Conservation (phyloP, 2,329 filamentous ascomycete genomes). For the Endoconidiophora laricicola region DNA sequence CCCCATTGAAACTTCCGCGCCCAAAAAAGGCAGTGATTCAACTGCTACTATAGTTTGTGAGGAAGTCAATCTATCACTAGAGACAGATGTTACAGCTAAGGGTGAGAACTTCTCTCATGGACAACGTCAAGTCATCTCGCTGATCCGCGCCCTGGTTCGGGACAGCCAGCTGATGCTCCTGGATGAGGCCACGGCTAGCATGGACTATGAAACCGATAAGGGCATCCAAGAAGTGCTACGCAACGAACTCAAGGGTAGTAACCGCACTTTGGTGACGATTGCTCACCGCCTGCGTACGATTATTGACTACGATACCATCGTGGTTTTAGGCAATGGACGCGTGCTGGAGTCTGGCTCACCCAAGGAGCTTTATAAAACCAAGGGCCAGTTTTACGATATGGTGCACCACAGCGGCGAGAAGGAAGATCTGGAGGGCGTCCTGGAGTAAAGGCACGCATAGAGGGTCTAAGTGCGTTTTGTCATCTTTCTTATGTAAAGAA, state of each 20-base stretch:
- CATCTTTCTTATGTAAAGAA: no score
- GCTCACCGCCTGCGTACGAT: slow-evolving; percentile 34
- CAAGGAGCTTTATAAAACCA: slow-evolving; percentile 27
- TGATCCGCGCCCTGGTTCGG: slow-evolving; percentile 30
- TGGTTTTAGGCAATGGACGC: slow-evolving; percentile 30
- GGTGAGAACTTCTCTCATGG: slow-evolving; percentile 31
- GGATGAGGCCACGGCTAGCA: slow-evolving; percentile 33
- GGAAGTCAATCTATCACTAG: slow-evolving; percentile 20
- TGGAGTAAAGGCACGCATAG: slow-evolving; percentile 1
- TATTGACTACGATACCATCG: slow-evolving; percentile 33
- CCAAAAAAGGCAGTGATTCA: background rate
- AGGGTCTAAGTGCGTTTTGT: no score
- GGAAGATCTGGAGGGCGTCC: slow-evolving; percentile 16
- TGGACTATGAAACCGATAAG: slow-evolving; percentile 31
- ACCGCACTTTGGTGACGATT: slow-evolving; percentile 31
- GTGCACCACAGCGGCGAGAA: slow-evolving; percentile 37
- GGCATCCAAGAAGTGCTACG: slow-evolving; percentile 30
- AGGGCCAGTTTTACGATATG: slow-evolving; percentile 37
- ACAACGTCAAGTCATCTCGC: slow-evolving; percentile 32
- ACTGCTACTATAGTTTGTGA: slow-evolving; percentile 12
- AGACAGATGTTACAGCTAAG: slow-evolving; percentile 25
- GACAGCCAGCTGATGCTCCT: slow-evolving; percentile 30
- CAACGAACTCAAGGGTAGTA: slow-evolving; percentile 28
- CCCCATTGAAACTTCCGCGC: slow-evolving; percentile 11
- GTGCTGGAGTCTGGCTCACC: slow-evolving; percentile 33